phyloP scores from a whole-genome alignment of 2,329 filamentous ascomycete species.

The Stachybotrys chartarum region DNA sequence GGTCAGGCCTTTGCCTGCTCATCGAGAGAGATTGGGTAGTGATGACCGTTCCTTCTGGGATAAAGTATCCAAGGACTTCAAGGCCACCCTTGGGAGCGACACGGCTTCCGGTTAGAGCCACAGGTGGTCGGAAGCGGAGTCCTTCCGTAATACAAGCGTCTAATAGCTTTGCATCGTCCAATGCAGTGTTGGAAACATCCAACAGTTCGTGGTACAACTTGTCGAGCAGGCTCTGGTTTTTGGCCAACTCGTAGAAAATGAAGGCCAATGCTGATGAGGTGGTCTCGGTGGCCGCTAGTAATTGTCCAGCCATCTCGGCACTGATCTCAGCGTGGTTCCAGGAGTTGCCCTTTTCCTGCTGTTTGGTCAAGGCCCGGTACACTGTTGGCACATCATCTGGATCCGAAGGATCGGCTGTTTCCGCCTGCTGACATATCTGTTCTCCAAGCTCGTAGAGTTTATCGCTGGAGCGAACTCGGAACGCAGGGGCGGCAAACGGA shows the following conservation, averaged over 20 bases:
- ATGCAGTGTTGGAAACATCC: not conserved
- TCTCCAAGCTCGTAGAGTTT: constrained; percentile 5
- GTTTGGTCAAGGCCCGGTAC: constrained; percentile 4
- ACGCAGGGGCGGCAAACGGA: constrained; percentile 5
- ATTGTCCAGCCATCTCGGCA: constrained; percentile 11
- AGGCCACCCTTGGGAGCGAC: constrained; percentile 7
- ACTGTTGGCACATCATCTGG: constrained; percentile 6
- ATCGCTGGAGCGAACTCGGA: constrained; percentile 9
- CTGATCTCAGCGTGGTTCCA: constrained; percentile 7
- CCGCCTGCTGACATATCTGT: constrained; percentile 4
- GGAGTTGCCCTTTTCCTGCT: constrained; percentile 2
- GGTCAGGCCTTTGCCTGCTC: constrained; percentile 10
- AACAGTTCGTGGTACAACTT: constrained; percentile 7
- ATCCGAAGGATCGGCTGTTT: not conserved
- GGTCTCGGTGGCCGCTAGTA: constrained; percentile 9
- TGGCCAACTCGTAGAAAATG: constrained; percentile 10
- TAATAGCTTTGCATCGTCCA: constrained; percentile 6
- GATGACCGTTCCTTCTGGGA: constrained; percentile 9
- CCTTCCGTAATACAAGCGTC: constrained; percentile 11
- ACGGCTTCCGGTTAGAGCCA: constrained; percentile 10
- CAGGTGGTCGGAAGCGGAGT: constrained; percentile 10
- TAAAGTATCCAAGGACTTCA: constrained; percentile 7
- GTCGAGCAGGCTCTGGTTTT: constrained; percentile 4
- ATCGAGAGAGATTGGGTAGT: constrained; percentile 11
- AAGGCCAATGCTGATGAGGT: constrained; percentile 11